Percentiles rank a stretch among this genome's conserved stretches.
Conservation (phyloP, 2,329 filamentous ascomycete species). For the Grosmannia huntii region DNA sequence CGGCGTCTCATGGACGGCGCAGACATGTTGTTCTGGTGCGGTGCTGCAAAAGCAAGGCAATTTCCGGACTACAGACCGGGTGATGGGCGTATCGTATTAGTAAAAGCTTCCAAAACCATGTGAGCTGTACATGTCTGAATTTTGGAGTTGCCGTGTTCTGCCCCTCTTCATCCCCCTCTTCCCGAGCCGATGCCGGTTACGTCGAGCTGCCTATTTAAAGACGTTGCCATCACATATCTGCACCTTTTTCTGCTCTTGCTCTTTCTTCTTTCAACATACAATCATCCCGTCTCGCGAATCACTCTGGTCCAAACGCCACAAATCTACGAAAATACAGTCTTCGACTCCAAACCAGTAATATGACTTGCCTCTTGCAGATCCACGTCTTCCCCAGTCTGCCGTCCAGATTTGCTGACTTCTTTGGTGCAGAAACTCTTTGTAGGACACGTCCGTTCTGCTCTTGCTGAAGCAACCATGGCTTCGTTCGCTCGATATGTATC, state of each 20-base stretch:
- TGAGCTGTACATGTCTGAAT: neutral
- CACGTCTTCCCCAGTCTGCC: neutral
- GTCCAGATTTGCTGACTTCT: neutral
- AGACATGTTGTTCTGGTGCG: neutral
- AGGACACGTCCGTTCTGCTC: neutral
- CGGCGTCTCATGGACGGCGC: neutral
- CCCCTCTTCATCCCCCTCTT: neutral
- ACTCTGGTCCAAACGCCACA: neutral
- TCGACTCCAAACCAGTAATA: neutral
- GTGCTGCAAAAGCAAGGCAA: neutral
- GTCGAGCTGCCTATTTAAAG: neutral
- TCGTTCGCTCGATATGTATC: conserved; percentile 4
- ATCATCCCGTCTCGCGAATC: neutral
- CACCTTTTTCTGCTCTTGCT: neutral
- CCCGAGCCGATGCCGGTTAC: neutral
- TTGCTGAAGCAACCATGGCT: conserved; percentile 2
- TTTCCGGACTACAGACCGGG: neutral
- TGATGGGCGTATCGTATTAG: neutral
- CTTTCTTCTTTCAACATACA: neutral
- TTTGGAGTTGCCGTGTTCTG: neutral
- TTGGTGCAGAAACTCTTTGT: neutral
- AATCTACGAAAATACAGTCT: neutral
- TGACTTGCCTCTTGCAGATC: neutral
- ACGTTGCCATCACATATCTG: neutral
- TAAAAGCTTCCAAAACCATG: neutral